Conservation (phyloP, 2,329 filamentous ascomycete species). For the Biscogniauxia mediterranea region DNA sequence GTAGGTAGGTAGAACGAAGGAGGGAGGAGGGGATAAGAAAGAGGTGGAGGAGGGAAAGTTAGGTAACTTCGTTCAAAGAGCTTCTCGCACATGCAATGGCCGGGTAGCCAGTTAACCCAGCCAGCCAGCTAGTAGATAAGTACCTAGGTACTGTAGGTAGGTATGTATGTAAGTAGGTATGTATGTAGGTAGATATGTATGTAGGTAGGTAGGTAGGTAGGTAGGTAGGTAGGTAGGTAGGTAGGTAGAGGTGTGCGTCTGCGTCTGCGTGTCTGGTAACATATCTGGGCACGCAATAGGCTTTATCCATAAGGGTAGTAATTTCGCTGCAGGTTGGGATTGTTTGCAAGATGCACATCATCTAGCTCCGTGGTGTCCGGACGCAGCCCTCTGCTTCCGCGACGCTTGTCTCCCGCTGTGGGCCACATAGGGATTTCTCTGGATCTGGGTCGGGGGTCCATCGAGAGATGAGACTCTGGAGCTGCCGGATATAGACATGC, state of each 20-base stretch:
- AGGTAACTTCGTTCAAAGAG: not conserved
- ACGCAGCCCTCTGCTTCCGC: constrained; percentile 39
- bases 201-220: too few species aligned
- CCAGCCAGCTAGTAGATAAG: not conserved
- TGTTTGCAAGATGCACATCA: constrained; percentile 37
- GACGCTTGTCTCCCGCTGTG: constrained; percentile 39
- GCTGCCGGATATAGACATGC: constrained; percentile 28
- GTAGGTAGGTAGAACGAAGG: constrained; percentile 11
- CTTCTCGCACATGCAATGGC: not conserved
- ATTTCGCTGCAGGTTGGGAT: constrained; percentile 29
- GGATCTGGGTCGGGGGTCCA: constrained; percentile 36
- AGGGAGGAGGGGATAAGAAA: constrained; percentile 1
- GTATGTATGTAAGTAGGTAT: too few species aligned
- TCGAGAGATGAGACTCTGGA: constrained; percentile 26
- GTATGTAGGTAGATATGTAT: too few species aligned
- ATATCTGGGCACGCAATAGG: constrained; percentile 22
- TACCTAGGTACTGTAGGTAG: not conserved
- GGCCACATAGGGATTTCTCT: constrained; percentile 34
- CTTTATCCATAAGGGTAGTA: constrained; percentile 27
- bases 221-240: too few species aligned
- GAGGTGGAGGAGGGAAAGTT: not conserved
- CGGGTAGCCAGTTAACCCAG: not conserved
- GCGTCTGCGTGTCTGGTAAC: too few species aligned
- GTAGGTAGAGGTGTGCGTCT: too few species aligned
- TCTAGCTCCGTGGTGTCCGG: constrained; percentile 38